Evolutionary conservation across 2,329 filamentous ascomycete genomes (phyloP).

Genomic region (Lachnellula hyalina): DNA sequence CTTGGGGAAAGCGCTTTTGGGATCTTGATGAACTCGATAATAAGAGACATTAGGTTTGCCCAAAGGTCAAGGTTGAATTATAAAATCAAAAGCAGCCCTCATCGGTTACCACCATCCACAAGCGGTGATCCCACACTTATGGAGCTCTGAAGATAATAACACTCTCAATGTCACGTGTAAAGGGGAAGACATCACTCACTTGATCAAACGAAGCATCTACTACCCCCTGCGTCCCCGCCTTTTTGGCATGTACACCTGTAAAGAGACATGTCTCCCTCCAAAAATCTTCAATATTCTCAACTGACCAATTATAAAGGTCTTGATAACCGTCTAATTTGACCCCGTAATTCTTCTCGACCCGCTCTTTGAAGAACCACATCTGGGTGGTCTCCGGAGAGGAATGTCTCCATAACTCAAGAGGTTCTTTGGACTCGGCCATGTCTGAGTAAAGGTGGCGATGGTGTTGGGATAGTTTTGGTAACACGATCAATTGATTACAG

Average conservation of each 20-base stretch:
- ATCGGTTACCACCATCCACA: not conserved
- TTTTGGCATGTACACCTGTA: conserved; percentile 6
- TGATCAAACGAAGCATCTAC: conserved; percentile 3
- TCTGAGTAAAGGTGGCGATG: not conserved
- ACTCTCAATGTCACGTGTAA: not conserved
- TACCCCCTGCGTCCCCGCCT: not conserved
- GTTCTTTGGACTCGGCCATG: not conserved
- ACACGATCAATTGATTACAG: not conserved
- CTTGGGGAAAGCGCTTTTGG: not conserved
- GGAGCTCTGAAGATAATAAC: not conserved
- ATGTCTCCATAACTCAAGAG: conserved; percentile 64
- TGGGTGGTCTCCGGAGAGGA: conserved; percentile 59
- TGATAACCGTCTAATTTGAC: conserved; percentile 61
- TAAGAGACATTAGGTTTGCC: not conserved
- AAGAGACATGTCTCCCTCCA: conserved; percentile 69
- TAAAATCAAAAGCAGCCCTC: not conserved
- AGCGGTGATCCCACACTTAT: not conserved
- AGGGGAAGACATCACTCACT: not conserved
- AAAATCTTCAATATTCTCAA: conserved; percentile 69
- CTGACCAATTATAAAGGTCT: conserved; percentile 76
- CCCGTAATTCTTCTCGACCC: conserved; percentile 61
- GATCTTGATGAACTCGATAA: not conserved
- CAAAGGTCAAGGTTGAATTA: not conserved
- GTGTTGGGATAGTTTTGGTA: not conserved
- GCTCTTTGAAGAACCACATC: conserved; percentile 66